A percentile compares a stretch with the other conserved stretches of the same genome.
These are phyloP conservation scores for Albugo candida DNA, from an alignment of 352 stramenopile genomes.

Conservation along the genomic window DNA sequence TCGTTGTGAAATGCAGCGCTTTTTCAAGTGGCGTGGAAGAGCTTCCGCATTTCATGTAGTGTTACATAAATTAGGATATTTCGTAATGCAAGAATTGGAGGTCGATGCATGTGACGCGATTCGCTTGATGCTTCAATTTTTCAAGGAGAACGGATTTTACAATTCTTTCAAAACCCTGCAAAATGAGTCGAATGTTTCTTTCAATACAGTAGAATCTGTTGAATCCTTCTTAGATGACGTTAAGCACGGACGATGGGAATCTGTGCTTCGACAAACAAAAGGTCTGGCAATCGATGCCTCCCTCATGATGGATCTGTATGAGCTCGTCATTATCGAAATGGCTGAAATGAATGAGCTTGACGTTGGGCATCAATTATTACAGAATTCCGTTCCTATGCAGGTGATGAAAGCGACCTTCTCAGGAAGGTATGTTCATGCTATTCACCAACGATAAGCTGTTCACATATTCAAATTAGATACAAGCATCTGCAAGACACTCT, in stretches of 20 bases:
- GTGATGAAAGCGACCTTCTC: conserved; percentile 15
- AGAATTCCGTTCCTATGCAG: conserved; percentile 3
- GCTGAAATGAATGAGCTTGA: conserved; percentile 66
- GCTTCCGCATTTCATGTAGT: no score
- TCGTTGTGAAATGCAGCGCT: no score
- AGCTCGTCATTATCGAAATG: conserved; percentile 77
- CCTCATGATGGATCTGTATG: conserved; percentile 77
- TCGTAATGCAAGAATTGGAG: conserved; percentile 17
- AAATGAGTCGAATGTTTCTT: conserved; percentile 68
- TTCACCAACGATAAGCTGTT: no score
- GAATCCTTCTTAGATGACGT: conserved; percentile 71
- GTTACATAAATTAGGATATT: no score
- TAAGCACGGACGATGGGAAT: conserved; percentile 68
- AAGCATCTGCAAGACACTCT: conserved; percentile 56
- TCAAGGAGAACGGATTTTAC: conserved; percentile 81
- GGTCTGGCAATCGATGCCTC: conserved; percentile 35
- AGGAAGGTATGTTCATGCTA: no score
- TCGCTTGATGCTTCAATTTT: conserved; percentile 82
- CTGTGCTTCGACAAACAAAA: conserved; percentile 76
- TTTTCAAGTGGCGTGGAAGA: no score
- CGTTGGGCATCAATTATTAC: conserved; percentile 48
- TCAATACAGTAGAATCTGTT: conserved; percentile 76
- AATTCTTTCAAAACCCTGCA: conserved; percentile 65
- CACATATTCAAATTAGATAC: conserved; percentile 15
- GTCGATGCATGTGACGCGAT: conserved; percentile 63